phyloP scores from a whole-genome alignment of 1,139 yeast species.

The Candida sp. region DNA sequence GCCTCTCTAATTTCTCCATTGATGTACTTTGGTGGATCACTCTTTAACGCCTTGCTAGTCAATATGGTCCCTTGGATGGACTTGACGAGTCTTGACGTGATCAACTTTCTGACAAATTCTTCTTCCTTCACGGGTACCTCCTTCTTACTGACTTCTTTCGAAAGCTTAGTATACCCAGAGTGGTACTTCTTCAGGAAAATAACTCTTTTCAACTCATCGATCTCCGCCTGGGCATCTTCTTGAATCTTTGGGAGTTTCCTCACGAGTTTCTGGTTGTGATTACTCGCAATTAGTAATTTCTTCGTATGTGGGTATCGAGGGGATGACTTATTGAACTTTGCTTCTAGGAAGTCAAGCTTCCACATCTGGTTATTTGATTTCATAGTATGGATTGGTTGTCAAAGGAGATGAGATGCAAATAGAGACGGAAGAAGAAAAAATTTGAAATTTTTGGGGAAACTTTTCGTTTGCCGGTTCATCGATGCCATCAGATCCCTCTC shows the following conservation, averaged over 20 bases:
- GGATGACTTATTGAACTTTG: slow-evolving; percentile 41
- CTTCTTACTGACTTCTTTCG: slow-evolving; percentile 34
- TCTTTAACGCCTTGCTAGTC: slow-evolving; percentile 27
- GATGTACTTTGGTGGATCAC: slow-evolving; percentile 38
- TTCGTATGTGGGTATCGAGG: slow-evolving; percentile 62
- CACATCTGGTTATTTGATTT: slow-evolving; percentile 33
- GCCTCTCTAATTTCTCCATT: slow-evolving; percentile 24
- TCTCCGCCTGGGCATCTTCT: slow-evolving; percentile 47
- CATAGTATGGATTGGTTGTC: slow-evolving; percentile 4
- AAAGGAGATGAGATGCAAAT: slow-evolving; percentile 15
- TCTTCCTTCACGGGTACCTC: slow-evolving; percentile 18
- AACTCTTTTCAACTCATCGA: slow-evolving; percentile 48
- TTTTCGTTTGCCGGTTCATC: slow-evolving; percentile 5
- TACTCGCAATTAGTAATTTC: slow-evolving; percentile 46
- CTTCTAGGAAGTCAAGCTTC: slow-evolving; percentile 57
- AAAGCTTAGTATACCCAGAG: slow-evolving; percentile 47
- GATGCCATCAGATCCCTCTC: slow-evolving; percentile 2
- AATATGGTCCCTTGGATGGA: slow-evolving; percentile 26
- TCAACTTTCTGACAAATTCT: slow-evolving; percentile 25
- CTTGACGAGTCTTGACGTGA: slow-evolving; percentile 39
- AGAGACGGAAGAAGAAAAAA: not conserved
- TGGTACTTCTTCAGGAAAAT: slow-evolving; percentile 55
- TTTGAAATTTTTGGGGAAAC: not conserved
- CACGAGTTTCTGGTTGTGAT: slow-evolving; percentile 48
- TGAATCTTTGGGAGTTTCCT: slow-evolving; percentile 41